Evolutionary conservation across 2,329 filamentous ascomycete genomes (phyloP), one percentile per base, ranked within the genome.

Genomic region (Teratosphaeria gauchensis): DNA sequence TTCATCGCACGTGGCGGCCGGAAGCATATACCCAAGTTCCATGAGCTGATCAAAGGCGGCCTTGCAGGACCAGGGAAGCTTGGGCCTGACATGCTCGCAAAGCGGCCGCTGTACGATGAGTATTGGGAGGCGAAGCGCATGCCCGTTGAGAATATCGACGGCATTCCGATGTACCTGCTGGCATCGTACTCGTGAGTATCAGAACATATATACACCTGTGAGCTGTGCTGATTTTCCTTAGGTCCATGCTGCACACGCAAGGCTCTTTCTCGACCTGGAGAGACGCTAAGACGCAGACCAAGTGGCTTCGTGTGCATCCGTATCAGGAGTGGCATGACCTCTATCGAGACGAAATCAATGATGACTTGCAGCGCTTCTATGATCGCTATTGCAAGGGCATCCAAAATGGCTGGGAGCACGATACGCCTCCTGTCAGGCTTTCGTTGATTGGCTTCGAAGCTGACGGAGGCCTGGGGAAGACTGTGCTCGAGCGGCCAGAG

Each of bases 301-400:
- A 57, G 38, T 57, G 76, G 76, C 66, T 78, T 24, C 71, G 71
- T 0, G 72, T 69, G 63, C 68, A 72, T 56, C 66, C 69, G 9
- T 69, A 64, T 7, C 75, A 78, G 61, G 77, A 78, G 57, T 78
- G 52, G 77, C 72, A 73, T 56, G 76, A 78, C 57, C 77, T 71
- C 56, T 68, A 66, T 55, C 64, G 66, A 6, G 63, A 64, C 1
- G 63, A 72, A 30, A 65, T 68, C 2, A 66, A 61, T 8, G 66
- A 72, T 1, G 76, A 78, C 52, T 67, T 79, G 0, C 57, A 66
- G 5, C 56, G 58, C 0, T 80, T 78, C 64, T 79, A 79, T 55
- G 77, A 80, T 56, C 65, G 64, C 1, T 80, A 76, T 56, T 68
- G 78, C 21, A 75, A 74, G 33, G 73, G 68, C 0, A 65, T 68